Evolutionary conservation across 75 land plant species (phyloP).

Genomic region (Larix kaempferi): DNA sequence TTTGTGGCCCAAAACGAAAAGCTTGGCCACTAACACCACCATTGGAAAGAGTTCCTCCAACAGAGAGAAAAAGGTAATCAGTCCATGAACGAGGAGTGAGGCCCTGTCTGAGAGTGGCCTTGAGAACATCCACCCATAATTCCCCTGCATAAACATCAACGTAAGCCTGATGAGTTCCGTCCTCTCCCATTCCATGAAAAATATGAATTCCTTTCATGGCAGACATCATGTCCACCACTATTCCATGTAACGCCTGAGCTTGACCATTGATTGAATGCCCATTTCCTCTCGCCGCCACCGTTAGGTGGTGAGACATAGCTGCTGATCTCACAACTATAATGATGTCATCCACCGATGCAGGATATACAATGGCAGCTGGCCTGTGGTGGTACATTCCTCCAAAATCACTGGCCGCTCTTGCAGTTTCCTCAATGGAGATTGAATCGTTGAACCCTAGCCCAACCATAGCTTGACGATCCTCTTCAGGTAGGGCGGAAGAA

Average conservation of each 20-base stretch:
- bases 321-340: too few relatives aligned
- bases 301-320: too few relatives aligned
- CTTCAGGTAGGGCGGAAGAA: background rate
- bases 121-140: constrained; percentile 83
- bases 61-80: constrained; percentile 37
- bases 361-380: too few relatives aligned
- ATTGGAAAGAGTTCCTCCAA: constrained; percentile 54
- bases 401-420: too few relatives aligned
- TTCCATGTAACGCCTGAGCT: constrained; percentile 43
- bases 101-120: constrained; percentile 27
- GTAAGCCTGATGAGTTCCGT: constrained; percentile 9
- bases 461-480: background rate
- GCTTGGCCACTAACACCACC: constrained; percentile 57
- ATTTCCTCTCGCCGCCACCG: too few relatives aligned
- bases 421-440: too few relatives aligned
- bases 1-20: too few relatives aligned
- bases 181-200: background rate
- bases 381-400: too few relatives aligned
- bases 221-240: constrained; percentile 32
- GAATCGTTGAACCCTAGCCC: too few relatives aligned
- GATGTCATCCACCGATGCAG: too few relatives aligned
- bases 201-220: constrained; percentile 16
- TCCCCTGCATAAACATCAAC: constrained; percentile 56
- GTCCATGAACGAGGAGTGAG: constrained; percentile 53
- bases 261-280: constrained; percentile 55